These are phyloP conservation scores for Blastocystis sp. DNA, from an alignment of 352 stramenopile genomes.

Conservation along the genomic window DNA sequence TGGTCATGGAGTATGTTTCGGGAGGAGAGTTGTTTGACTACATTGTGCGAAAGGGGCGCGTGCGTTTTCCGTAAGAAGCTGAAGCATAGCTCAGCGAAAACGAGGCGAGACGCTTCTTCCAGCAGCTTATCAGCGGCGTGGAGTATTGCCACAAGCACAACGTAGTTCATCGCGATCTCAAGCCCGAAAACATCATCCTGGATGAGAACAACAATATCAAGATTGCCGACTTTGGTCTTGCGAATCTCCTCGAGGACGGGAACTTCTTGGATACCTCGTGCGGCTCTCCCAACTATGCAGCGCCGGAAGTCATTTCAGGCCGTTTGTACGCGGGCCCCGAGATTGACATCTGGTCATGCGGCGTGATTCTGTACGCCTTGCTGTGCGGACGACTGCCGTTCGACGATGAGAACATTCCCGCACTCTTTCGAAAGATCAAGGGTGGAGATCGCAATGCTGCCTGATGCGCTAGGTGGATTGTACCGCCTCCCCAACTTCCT, in stretches of 20 bases:
- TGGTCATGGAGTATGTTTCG: constrained; percentile 89
- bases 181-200: constrained; percentile 93
- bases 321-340: constrained; percentile 95
- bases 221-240: constrained; percentile 98
- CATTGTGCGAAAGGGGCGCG: constrained; percentile 81
- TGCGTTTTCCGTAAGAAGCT: constrained; percentile 61
- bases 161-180: constrained; percentile 96
- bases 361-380: constrained; percentile 97
- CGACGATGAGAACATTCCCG: constrained; percentile 92
- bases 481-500: constrained; percentile 94
- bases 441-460: neutral
- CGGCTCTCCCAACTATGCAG: constrained; percentile 97
- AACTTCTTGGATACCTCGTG: constrained; percentile 96
- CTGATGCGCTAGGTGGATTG: constrained; percentile 81
- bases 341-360: constrained; percentile 97
- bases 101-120: constrained; percentile 97
- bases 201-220: constrained; percentile 99
- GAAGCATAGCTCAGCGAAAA: constrained; percentile 84
- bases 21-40: constrained; percentile 93
- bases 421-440: constrained; percentile 99
- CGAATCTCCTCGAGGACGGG: constrained; percentile 95
- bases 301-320: constrained; percentile 91
- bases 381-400: constrained; percentile 96
- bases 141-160: constrained; percentile 99
- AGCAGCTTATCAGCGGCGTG: constrained; percentile 89